A percentile compares a stretch with the other conserved stretches of the same genome.
These are phyloP conservation scores for Beauveria asiatica DNA, from an alignment of 2,329 filamentous ascomycete species.

Conservation along the genomic window DNA sequence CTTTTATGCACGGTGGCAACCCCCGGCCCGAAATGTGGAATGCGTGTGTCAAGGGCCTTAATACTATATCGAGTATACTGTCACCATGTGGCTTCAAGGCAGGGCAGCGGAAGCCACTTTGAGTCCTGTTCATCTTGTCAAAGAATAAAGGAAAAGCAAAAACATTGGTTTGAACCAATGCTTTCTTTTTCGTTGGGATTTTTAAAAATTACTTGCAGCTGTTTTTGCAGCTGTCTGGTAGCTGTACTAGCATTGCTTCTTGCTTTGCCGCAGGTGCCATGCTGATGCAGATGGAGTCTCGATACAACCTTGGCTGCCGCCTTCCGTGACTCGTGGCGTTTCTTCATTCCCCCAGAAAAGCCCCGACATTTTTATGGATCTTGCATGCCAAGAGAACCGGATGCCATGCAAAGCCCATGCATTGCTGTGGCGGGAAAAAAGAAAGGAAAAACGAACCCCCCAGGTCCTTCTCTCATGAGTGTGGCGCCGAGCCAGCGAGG, in stretches of 20 bases:
- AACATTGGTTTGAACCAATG: background rate
- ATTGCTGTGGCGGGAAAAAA: background rate
- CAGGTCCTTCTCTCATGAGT: background rate
- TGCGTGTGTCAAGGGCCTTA: background rate
- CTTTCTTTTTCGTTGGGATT: background rate
- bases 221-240: background rate
- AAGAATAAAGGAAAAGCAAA: background rate
- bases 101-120: background rate
- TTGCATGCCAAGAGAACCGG: background rate
- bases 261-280: too few species aligned
- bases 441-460: background rate
- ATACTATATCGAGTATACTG: background rate
- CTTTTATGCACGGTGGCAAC: background rate
- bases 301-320: background rate
- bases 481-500: background rate
- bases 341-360: background rate
- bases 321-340: constrained; percentile 5
- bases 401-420: background rate
- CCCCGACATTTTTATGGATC: background rate
- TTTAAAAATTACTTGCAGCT: background rate
- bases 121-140: background rate
- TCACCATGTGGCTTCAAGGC: background rate
- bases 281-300: too few species aligned
- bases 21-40: background rate
- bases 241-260: background rate